A percentile compares a stretch with the other conserved stretches of the same genome.
These are phyloP conservation scores for Coemansia interrupta DNA, from an alignment of 192 early-diverging fungal genomes.

Conservation along the genomic window DNA sequence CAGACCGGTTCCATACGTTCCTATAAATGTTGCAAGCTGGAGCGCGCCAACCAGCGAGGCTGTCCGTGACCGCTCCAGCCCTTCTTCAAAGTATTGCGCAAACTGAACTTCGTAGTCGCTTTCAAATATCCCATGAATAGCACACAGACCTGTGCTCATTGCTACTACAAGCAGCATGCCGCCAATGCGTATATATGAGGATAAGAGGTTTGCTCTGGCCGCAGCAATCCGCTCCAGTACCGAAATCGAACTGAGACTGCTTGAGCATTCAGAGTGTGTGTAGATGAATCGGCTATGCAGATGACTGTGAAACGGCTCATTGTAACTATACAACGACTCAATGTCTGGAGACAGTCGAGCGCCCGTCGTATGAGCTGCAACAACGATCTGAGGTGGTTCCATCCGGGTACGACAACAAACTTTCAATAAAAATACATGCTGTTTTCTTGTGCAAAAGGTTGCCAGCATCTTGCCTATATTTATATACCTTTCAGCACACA, in stretches of 20 bases:
- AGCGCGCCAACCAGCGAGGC: conserved; percentile 16
- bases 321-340: background rate
- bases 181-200: too few relatives aligned
- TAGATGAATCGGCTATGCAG: conserved; percentile 12
- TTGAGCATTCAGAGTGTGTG: conserved; percentile 13
- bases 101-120: conserved; percentile 11
- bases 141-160: conserved; percentile 18
- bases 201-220: background rate
- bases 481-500: too few relatives aligned
- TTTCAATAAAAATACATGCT: too few relatives aligned
- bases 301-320: background rate
- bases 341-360: background rate
- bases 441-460: too few relatives aligned
- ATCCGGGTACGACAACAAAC: too few relatives aligned
- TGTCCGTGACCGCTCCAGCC: background rate
- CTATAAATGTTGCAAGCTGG: conserved; percentile 12
- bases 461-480: too few relatives aligned
- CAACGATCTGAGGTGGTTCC: too few relatives aligned
- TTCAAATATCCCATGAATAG: conserved; percentile 23
- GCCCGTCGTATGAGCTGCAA: too few relatives aligned
- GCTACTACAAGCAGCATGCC: background rate
- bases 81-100: background rate
- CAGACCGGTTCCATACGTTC: background rate
- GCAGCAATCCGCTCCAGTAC: background rate
- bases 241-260: conserved; percentile 11